Base-by-base conservation (phyloP, 2,329 filamentous ascomycete species). In the Fusarium haematococcum region DNA sequence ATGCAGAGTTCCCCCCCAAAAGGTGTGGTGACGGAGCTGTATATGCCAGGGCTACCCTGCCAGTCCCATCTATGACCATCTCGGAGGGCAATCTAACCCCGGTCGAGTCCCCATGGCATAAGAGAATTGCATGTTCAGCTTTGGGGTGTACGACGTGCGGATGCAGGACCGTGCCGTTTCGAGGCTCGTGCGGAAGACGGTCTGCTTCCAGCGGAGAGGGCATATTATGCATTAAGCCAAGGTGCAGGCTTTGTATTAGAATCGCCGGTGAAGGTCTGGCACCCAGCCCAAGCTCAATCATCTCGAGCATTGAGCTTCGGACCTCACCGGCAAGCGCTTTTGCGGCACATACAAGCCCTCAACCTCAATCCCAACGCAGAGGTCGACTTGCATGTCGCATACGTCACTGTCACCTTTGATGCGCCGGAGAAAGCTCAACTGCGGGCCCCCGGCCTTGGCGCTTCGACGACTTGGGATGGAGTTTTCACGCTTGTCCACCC, bases 1-100 rank as follows among this genome's bases (percentile, higher is more conserved):
- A 65, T 48, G 33, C 54, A 43, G 43, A 57, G 65, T 43, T 30
- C 45, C 54, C 41, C 11, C 35, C 11, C 48, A 54, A 20, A n/a
- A 37, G 33, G 65, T 61, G 56, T 39, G 65, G 63, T 59, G 50
- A 58, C 33, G 48, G 68, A 65, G 39, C 66, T 65, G 35, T 57
- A 58, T 50, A 70, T 67, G 37, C 70, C 68, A 70, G 75, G 74
- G 69, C 63, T 37, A 68, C 72, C 75, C 67, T 78, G 75, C 48
- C 64, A 57, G 48, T 48, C 56, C 61, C 67, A 65, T 71, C 61
- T 63, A 35, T 62, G 65, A 59, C 61, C 75, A 74, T 77, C 65
- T 75, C 69, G 63, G 69, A 68, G 67, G 57, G 56, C 61, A 67
- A 54, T 64, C 48, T 33, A 43, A 70, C 63, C 75, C 74, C 59